phyloP scores from a whole-genome alignment of 192 early-diverging fungal species.

The Phycomyces blakesleeanus region DNA sequence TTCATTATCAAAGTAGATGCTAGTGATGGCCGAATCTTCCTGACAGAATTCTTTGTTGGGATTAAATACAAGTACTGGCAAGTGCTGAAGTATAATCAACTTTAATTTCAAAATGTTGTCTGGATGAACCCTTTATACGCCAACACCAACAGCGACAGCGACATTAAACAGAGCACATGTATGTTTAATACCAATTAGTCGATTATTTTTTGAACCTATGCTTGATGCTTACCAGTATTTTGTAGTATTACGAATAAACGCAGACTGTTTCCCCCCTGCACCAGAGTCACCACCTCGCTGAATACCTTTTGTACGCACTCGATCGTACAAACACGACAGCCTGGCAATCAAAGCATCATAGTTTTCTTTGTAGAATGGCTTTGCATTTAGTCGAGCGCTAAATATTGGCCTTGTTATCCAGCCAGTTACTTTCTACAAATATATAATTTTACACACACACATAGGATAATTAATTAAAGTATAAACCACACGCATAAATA shows the following conservation, averaged over 20 bases:
- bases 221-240: slow-evolving; percentile 81
- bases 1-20: slow-evolving; percentile 97
- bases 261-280: slow-evolving; percentile 54
- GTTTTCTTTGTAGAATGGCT: slow-evolving; percentile 83
- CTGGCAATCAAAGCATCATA: slow-evolving; percentile 87
- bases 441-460: too few species aligned
- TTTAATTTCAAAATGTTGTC: slow-evolving; percentile 97
- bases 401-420: slow-evolving; percentile 80
- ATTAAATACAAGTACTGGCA: slow-evolving; percentile 92
- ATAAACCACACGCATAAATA: too few species aligned
- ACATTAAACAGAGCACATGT: too few species aligned
- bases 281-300: slow-evolving; percentile 49
- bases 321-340: slow-evolving; percentile 80
- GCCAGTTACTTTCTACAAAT: slow-evolving; percentile 74
- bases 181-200: too few species aligned
- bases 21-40: slow-evolving; percentile 89
- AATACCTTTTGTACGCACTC: slow-evolving; percentile 71
- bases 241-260: slow-evolving; percentile 90
- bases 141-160: too few species aligned
- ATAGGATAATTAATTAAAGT: too few species aligned
- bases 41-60: slow-evolving; percentile 66
- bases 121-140: slow-evolving; percentile 66
- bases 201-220: too few species aligned
- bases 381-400: slow-evolving; percentile 74
- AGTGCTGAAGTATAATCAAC: slow-evolving; percentile 85